Evolutionary conservation across 768 basidiomycete genomes (phyloP), one percentile per base, ranked within the genome.

Genomic region (Russula earlei): DNA sequence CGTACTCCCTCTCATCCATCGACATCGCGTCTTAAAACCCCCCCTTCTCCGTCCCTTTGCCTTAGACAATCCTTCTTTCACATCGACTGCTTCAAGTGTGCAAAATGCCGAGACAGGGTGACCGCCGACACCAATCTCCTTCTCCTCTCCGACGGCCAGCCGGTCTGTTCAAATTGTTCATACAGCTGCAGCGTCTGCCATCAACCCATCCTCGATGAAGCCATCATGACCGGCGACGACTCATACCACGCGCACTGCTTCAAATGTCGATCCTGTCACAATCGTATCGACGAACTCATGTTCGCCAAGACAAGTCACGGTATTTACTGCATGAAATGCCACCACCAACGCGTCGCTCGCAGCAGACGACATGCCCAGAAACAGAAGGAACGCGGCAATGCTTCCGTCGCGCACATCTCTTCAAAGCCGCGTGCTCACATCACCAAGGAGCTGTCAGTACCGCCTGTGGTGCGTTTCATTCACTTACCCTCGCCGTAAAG

Each of bases 141-240:
- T 34, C 77, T 99, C 11, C 82, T 99, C 49, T 94, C 93, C 31
- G 95, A 99, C 71, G 96, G 96, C 22, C 91, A 87, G n/a, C 96
- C 96, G 37, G 93, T 99, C 48, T 94, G 90, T 67, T 83, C 87
- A 41, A 84, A 87, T 64, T 95, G 92, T 74, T 91, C 91, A 4
- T 95, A 95, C 74, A 85, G 85, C 64, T 99, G 96, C 77, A 95
- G 87, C 66, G 86, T 97, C 55, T 99, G 96, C 73, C 84, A 84
- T 44, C 82, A 83, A 54, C 90, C 93, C 43, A 99, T 99, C 62
- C 85, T 94, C 54, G 94, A 99, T 73, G 96, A 99, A 67, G 96
- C 96, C 10, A 97, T 98, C 69, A 97, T 99, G 91, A 95, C 96
- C 7, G 96, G 92, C 58, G 93, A 99, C 70, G 96, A 98, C 68